phyloP scores from a whole-genome alignment of 352 stramenopile genomes.

The Ophiocytium majus region DNA sequence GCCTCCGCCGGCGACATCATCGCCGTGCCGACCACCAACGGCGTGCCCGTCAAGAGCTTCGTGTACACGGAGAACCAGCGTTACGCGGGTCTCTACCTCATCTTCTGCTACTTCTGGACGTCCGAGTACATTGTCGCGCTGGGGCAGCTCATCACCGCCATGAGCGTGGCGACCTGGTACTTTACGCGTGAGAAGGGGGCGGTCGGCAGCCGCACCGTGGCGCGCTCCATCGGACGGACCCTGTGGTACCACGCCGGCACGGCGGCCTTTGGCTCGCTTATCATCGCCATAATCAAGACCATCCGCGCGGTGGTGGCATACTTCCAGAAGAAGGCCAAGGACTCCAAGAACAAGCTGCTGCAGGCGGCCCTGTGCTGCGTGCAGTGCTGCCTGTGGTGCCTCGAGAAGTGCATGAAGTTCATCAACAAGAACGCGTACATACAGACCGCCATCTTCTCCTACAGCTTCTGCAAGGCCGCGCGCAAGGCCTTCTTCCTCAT shows the following conservation, averaged over 20 bases:
- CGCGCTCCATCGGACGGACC: conserved; percentile 45
- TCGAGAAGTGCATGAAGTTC: conserved; percentile 90
- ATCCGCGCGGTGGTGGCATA: conserved; percentile 84
- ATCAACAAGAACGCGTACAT: conserved; percentile 96
- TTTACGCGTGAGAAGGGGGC: conserved; percentile 77
- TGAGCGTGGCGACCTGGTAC: conserved; percentile 84
- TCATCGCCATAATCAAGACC: conserved; percentile 93
- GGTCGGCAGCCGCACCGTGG: conserved; percentile 63
- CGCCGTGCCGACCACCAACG: background rate
- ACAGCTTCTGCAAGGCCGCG: conserved; percentile 80
- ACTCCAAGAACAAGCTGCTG: conserved; percentile 72
- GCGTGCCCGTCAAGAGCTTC: conserved; percentile 45
- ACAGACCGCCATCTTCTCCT: conserved; percentile 84
- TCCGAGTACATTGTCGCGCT: conserved; percentile 91
- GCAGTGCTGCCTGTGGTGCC: conserved; percentile 89
- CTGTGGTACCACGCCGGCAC: conserved; percentile 65
- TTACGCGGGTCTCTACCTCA: conserved; percentile 63
- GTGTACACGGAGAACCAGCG: conserved; percentile 51
- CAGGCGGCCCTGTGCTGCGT: conserved; percentile 74
- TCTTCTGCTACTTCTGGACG: conserved; percentile 94
- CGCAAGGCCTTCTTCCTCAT: conserved; percentile 89
- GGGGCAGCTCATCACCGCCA: conserved; percentile 84
- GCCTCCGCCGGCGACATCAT: conserved; percentile 59
- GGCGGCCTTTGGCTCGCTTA: conserved; percentile 87
- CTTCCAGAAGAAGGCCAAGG: conserved; percentile 81